phyloP scores from a whole-genome alignment of 768 basidiomycete species.

The Suillus weaverae region DNA sequence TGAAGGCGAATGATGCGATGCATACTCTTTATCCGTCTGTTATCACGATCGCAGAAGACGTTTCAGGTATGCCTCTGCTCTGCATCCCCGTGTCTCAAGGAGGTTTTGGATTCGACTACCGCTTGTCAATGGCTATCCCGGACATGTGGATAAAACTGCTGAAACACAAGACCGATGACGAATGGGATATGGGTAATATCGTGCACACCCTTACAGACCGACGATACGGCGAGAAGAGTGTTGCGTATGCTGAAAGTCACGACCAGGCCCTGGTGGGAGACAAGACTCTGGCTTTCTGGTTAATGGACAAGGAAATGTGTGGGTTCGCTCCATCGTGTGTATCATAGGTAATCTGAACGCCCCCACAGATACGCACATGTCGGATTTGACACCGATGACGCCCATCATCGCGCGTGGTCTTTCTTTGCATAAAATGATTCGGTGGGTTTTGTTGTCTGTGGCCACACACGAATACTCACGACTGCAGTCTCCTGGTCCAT shows the following conservation, averaged over 20 bases:
- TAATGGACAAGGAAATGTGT: constrained; percentile 99
- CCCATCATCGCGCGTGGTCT: constrained; percentile 85
- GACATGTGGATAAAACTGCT: constrained; percentile 99
- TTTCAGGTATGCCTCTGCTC: constrained; percentile 98
- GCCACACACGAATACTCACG: constrained; percentile 5
- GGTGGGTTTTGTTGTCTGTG: constrained; percentile 46
- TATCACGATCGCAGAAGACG: constrained; percentile 97
- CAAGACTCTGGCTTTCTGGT: constrained; percentile 98
- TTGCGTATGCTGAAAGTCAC: constrained; percentile 94
- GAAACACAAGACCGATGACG: constrained; percentile 84
- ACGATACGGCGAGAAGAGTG: constrained; percentile 84
- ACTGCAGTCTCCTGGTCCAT: constrained; percentile 77
- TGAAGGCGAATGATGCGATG: constrained; percentile 88
- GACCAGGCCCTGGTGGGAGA: constrained; percentile 99
- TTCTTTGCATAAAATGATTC: constrained; percentile 95
- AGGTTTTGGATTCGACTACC: constrained; percentile 97
- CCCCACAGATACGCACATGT: constrained; percentile 86
- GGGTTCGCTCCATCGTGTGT: constrained; percentile 29
- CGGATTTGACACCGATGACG: constrained; percentile 79
- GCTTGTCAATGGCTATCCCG: constrained; percentile 96
- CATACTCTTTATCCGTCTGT: constrained; percentile 76
- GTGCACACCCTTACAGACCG: constrained; percentile 89
- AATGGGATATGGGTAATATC: constrained; percentile 88
- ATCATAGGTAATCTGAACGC: not conserved
- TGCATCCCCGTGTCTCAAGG: constrained; percentile 76